phyloP scores from a whole-genome alignment of 176 grass and related monocot species.

The Saccharum spontaneum region DNA sequence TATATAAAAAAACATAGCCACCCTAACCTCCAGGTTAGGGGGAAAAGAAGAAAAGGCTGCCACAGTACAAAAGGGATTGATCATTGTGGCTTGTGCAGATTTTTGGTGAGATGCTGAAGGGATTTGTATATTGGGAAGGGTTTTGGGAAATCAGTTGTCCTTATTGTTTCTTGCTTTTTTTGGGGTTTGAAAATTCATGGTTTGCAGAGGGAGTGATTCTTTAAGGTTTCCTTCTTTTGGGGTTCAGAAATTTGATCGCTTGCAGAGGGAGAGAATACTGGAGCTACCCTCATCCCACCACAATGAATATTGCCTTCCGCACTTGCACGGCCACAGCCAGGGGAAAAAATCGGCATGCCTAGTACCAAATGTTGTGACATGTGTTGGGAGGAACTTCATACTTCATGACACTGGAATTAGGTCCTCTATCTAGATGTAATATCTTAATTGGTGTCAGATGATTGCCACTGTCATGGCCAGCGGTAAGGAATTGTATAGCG shows the following conservation, averaged over 20 bases:
- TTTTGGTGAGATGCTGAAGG: neutral
- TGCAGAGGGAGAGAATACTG: neutral
- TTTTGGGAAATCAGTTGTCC: neutral
- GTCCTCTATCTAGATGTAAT: constrained; percentile 9
- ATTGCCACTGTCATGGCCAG: neutral
- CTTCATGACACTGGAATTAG: neutral
- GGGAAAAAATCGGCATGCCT: neutral
- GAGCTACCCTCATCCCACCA: neutral
- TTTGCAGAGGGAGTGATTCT: neutral
- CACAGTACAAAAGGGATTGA: neutral
- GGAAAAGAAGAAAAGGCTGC: neutral
- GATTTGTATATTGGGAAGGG: neutral
- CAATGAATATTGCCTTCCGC: neutral
- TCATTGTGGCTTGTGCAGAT: neutral
- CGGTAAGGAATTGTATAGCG: neutral
- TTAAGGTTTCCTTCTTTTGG: neutral
- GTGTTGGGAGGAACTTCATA: neutral
- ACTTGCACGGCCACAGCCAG: neutral
- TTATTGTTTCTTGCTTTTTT: neutral
- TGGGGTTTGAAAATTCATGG: neutral
- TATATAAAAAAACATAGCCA: neutral
- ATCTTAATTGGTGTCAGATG: constrained; percentile 5
- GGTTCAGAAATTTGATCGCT: neutral
- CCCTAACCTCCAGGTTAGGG: neutral
- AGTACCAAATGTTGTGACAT: neutral